Percentiles rank a stretch among this genome's conserved stretches.
Evolutionary conservation across 1,139 yeast genomes (phyloP).

Genomic region (Kluyveromyces sp.): DNA sequence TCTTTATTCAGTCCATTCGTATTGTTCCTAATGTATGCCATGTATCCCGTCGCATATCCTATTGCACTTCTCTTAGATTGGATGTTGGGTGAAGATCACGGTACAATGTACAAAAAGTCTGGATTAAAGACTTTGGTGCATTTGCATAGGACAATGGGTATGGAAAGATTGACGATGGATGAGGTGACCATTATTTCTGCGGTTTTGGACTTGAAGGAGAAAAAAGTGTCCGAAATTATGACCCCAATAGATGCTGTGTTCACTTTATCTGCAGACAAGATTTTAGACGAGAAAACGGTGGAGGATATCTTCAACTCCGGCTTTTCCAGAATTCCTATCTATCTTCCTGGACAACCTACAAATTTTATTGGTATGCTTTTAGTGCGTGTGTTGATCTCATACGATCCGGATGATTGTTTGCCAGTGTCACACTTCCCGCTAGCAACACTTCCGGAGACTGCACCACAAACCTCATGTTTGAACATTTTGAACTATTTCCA

Average conservation of each 20-base stretch:
- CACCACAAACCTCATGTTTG: conserved; percentile 83
- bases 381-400: conserved; percentile 85
- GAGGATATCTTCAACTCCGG: conserved; percentile 92
- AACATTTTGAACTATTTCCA: conserved; percentile 93
- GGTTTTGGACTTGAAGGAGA: conserved; percentile 87
- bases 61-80: conserved; percentile 74
- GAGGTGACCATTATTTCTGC: conserved; percentile 95
- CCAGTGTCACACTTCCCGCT: conserved; percentile 92
- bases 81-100: conserved; percentile 90
- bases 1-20: conserved; percentile 89
- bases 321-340: conserved; percentile 92
- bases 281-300: conserved; percentile 76
- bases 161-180: conserved; percentile 83
- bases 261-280: conserved; percentile 78
- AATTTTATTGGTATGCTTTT: conserved; percentile 93
- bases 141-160: conserved; percentile 91
- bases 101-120: conserved; percentile 85
- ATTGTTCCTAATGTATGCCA: conserved; percentile 68
- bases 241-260: conserved; percentile 89
- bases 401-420: conserved; percentile 92
- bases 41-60: conserved; percentile 93
- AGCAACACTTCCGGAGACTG: conserved; percentile 93
- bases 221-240: conserved; percentile 81
- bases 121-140: conserved; percentile 92
- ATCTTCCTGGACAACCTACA: conserved; percentile 78